These are phyloP conservation scores for Meredithiella fracta DNA, from an alignment of 2,329 filamentous ascomycete genomes.

Conservation along the genomic window DNA sequence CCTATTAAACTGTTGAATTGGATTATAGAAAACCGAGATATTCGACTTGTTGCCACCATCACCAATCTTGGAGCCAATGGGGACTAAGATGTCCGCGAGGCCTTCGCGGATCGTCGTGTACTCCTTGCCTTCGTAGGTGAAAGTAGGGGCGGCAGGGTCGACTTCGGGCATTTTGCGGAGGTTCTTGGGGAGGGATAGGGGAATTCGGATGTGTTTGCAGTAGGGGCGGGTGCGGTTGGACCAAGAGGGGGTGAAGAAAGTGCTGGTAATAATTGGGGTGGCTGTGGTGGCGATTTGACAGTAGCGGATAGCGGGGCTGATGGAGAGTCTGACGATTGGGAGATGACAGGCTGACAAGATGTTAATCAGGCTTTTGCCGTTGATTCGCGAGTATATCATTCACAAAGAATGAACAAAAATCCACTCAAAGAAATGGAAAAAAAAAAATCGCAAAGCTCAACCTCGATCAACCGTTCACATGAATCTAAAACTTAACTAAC, in stretches of 20 bases:
- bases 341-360: not conserved
- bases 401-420: not conserved
- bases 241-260: slow-evolving; percentile 1
- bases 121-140: slow-evolving; percentile 26
- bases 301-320: not conserved
- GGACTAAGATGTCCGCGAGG: slow-evolving; percentile 39
- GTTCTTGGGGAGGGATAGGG: not conserved
- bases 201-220: not conserved
- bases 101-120: slow-evolving; percentile 39
- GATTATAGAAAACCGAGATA: slow-evolving; percentile 76
- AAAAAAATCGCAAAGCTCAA: too few species aligned
- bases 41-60: slow-evolving; percentile 49
- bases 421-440: not conserved
- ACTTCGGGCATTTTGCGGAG: slow-evolving; percentile 5
- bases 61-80: slow-evolving; percentile 28
- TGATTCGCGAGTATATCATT: too few species aligned
- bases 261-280: not conserved
- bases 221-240: not conserved
- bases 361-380: too few species aligned
- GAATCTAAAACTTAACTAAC: not conserved
- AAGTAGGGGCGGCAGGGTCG: slow-evolving; percentile 10
- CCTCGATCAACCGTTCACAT: too few species aligned
- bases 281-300: not conserved
- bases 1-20: slow-evolving; percentile 96
- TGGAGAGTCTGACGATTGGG: not conserved